Evolutionary conservation across 352 stramenopile species (phyloP).

Genomic region (Phytophthora sp.): DNA sequence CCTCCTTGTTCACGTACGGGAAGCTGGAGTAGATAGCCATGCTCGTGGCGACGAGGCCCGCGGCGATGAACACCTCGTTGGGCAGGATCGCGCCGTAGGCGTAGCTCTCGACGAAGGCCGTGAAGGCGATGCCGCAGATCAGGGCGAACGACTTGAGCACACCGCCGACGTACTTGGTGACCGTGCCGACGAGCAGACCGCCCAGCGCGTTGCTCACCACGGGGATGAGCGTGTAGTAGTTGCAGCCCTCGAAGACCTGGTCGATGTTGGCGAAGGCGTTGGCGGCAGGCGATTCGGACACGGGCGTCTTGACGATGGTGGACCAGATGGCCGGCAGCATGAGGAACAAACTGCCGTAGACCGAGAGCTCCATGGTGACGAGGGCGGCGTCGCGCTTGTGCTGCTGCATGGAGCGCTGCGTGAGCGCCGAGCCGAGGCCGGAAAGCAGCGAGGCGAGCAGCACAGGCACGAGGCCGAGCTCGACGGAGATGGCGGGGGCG

Average conservation of each 20-base stretch:
- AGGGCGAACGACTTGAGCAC: slow-evolving; percentile 91
- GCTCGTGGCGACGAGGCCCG: slow-evolving; percentile 65
- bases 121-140: slow-evolving; percentile 89
- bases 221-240: slow-evolving; percentile 76
- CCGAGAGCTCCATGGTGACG: slow-evolving; percentile 83
- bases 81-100: slow-evolving; percentile 72
- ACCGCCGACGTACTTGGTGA: slow-evolving; percentile 91
- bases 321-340: slow-evolving; percentile 53
- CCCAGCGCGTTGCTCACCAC: slow-evolving; percentile 82
- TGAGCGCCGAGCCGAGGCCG: slow-evolving; percentile 75
- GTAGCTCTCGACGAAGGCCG: slow-evolving; percentile 77
- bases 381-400: slow-evolving; percentile 70
- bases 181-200: slow-evolving; percentile 84
- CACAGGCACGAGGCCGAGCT: slow-evolving; percentile 73
- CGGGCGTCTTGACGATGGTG: slow-evolving; percentile 41
- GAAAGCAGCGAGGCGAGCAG: slow-evolving; percentile 78
- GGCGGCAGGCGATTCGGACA: slow-evolving; percentile 34
- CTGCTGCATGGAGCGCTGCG: slow-evolving; percentile 81
- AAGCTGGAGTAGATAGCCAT: slow-evolving; percentile 81
- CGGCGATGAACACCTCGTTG: slow-evolving; percentile 69
- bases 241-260: slow-evolving; percentile 74
- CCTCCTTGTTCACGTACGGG: slow-evolving; percentile 55
- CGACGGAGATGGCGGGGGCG: slow-evolving; percentile 42
- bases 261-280: slow-evolving; percentile 29
- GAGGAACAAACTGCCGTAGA: slow-evolving; percentile 82